phyloP scores from a whole-genome alignment of 306 rosid genomes.

The Crataegus laevigata region DNA sequence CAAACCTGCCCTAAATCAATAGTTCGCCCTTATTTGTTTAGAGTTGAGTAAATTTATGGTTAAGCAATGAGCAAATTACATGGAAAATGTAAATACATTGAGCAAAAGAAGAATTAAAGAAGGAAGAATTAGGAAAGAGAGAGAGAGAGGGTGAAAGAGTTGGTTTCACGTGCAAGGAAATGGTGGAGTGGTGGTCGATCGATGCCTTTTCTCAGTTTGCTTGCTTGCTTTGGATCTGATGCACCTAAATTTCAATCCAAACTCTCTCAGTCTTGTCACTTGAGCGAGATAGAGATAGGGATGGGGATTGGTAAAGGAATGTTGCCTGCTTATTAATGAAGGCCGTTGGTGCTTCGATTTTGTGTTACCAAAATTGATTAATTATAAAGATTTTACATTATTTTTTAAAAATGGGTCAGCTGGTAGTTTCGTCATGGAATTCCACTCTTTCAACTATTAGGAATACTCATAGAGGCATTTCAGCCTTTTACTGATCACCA shows the following conservation, averaged over 20 bases:
- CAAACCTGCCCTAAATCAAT: too few species aligned
- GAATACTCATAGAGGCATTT: too few species aligned
- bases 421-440: accelerated
- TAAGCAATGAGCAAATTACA: too few species aligned
- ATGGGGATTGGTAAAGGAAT: constrained; percentile 13
- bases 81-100: too few species aligned
- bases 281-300: not conserved
- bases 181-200: constrained; percentile 19
- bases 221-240: constrained; percentile 55
- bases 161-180: constrained; percentile 42
- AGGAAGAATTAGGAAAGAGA: too few species aligned
- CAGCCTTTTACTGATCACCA: accelerated
- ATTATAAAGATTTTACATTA: too few species aligned
- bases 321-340: constrained; percentile 44
- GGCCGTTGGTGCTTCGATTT: constrained; percentile 13
- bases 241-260: constrained; percentile 14
- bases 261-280: not conserved
- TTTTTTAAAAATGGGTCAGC: too few species aligned
- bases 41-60: too few species aligned
- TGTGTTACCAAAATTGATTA: not conserved
- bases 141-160: constrained; percentile 8
- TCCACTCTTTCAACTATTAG: too few species aligned
- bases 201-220: constrained; percentile 5
- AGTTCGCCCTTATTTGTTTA: too few species aligned
- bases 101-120: too few species aligned